Conservation (phyloP, 768 basidiomycete species). For the Boletus huronensis region DNA sequence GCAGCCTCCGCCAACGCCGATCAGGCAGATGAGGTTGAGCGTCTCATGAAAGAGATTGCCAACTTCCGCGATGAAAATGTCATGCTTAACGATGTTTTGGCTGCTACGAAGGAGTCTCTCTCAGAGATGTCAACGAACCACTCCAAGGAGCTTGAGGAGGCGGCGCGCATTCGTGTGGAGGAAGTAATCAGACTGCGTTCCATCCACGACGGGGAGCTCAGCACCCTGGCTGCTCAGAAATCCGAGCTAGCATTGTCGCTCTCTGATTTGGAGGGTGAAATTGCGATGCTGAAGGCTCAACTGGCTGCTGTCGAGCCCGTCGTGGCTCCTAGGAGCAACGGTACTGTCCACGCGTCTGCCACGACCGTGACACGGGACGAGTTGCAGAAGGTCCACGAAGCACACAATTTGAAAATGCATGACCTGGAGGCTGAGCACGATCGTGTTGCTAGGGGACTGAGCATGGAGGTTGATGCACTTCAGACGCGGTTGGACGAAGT, state of each 20-base stretch:
- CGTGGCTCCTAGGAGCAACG: conserved; percentile 56
- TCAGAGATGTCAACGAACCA: conserved; percentile 69
- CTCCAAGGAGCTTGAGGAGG: conserved; percentile 69
- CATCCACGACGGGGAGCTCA: conserved; percentile 59
- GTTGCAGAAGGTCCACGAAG: conserved; percentile 72
- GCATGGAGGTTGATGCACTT: conserved; percentile 55
- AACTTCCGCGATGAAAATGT: conserved; percentile 66
- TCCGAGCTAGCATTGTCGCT: conserved; percentile 57
- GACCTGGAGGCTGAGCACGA: conserved; percentile 70
- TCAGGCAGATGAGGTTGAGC: conserved; percentile 53
- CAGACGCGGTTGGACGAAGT: conserved; percentile 49
- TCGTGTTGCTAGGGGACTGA: conserved; percentile 49
- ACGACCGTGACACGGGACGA: conserved; percentile 68
- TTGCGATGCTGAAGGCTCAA: conserved; percentile 60
- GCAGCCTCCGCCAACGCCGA: conserved; percentile 41
- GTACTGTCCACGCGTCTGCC: conserved; percentile 36
- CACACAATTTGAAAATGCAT: conserved; percentile 76
- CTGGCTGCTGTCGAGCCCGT: conserved; percentile 43
- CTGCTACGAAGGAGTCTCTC: conserved; percentile 67
- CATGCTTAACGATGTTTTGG: conserved; percentile 62
- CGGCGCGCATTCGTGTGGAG: conserved; percentile 63
- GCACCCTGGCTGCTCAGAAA: conserved; percentile 54
- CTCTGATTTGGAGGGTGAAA: conserved; percentile 76
- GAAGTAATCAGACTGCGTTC: conserved; percentile 63
- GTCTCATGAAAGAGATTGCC: conserved; percentile 55